Conservation (phyloP, 257 asterid species). For the Primulina huaijiensis region DNA sequence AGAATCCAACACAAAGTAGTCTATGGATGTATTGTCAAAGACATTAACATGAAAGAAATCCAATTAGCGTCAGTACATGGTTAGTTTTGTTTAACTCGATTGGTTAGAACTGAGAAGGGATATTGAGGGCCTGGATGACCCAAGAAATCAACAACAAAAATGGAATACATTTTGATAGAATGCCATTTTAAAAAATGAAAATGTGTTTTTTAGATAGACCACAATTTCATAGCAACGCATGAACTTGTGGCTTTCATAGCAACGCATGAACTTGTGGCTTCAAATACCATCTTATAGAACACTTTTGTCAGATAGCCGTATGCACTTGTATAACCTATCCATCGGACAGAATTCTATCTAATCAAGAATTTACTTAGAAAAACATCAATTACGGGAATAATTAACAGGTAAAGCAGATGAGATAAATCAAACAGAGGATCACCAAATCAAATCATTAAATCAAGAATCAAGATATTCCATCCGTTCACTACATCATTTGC, state of each 20-base stretch:
- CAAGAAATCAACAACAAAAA: neutral
- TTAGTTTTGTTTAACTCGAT: neutral
- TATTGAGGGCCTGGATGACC: neutral
- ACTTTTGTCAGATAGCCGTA: neutral
- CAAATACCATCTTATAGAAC: neutral
- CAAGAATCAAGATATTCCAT: neutral
- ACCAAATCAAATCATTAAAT: no score
- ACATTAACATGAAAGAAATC: neutral
- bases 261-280: neutral
- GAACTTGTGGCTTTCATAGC: neutral
- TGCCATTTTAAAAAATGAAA: neutral
- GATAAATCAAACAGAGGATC: neutral
- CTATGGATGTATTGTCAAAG: neutral
- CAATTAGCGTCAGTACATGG: neutral
- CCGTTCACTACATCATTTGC: neutral
- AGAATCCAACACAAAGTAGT: neutral
- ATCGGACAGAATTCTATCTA: neutral
- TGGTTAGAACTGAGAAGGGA: neutral
- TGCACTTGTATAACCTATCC: neutral
- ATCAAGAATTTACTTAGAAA: neutral
- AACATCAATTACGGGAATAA: neutral
- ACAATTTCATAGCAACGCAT: neutral
- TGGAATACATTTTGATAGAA: neutral
- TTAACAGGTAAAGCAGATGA: neutral
- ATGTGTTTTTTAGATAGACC: neutral